Evolutionary conservation across 306 rosid species (phyloP).

Genomic region (Cucumis melo): DNA sequence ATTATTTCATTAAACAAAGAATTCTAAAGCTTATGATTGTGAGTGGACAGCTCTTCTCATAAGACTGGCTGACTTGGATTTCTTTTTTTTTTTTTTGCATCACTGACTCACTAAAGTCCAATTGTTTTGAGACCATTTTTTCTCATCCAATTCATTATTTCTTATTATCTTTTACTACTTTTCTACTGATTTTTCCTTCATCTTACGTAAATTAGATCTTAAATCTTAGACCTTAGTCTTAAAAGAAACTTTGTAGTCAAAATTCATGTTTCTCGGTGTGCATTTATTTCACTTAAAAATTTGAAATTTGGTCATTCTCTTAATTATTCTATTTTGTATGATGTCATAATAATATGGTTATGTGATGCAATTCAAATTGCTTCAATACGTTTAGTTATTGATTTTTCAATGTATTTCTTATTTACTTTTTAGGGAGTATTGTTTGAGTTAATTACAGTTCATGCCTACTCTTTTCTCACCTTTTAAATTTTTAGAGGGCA

Average conservation of each 20-base stretch:
- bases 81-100: not conserved
- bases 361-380: not conserved
- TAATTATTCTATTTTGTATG: not conserved
- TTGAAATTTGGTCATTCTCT: not conserved
- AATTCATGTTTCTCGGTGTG: not conserved
- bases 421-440: not conserved
- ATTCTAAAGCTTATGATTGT: constrained; percentile 1
- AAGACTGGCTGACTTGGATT: not conserved
- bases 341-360: not conserved
- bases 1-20: too few relatives aligned
- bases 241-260: not conserved
- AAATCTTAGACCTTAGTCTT: not conserved
- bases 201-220: not conserved
- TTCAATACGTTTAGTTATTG: not conserved
- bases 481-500: not conserved
- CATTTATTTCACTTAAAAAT: not conserved
- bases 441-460: not conserved
- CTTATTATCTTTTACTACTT: too few relatives aligned
- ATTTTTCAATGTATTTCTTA: not conserved
- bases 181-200: not conserved
- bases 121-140: not conserved
- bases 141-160: not conserved
- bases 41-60: not conserved
- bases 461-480: not conserved
- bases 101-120: not conserved